Conservation (phyloP, 495 filamentous ascomycete species). For the Lentithecium fluviatile region DNA sequence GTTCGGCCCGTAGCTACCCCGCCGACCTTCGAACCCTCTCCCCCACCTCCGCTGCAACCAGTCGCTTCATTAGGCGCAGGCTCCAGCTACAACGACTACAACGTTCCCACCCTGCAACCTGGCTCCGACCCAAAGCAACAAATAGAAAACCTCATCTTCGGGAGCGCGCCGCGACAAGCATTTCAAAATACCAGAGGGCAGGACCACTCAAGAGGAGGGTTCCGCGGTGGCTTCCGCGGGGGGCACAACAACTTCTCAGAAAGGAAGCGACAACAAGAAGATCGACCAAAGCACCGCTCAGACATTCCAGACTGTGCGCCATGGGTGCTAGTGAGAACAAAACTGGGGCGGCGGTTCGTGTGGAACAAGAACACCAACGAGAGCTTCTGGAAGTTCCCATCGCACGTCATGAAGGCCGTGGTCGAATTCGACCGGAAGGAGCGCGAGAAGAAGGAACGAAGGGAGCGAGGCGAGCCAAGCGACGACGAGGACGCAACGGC, state of each 20-base stretch:
- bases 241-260: conserved; percentile 44
- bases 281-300: conserved; percentile 79
- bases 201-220: conserved; percentile 12
- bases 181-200: neutral
- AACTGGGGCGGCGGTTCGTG: conserved; percentile 80
- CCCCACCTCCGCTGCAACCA: neutral
- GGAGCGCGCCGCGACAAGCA: neutral
- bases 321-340: conserved; percentile 94
- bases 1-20: conserved; percentile 54
- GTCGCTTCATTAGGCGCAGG: neutral
- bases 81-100: conserved; percentile 14
- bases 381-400: conserved; percentile 90
- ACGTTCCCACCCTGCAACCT: conserved; percentile 10
- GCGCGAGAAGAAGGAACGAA: conserved; percentile 50
- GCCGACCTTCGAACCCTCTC: conserved; percentile 3
- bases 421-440: conserved; percentile 64
- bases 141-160: neutral
- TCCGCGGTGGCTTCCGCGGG: conserved; percentile 27
- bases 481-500: conserved; percentile 30
- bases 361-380: conserved; percentile 78
- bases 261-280: conserved; percentile 60
- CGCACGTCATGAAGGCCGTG: conserved; percentile 77
- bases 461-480: conserved; percentile 41
- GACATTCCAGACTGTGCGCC: conserved; percentile 75
- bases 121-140: neutral